Conservation (phyloP, 164 flowering plant genomes). For the Magnolia kwangsiensis region DNA sequence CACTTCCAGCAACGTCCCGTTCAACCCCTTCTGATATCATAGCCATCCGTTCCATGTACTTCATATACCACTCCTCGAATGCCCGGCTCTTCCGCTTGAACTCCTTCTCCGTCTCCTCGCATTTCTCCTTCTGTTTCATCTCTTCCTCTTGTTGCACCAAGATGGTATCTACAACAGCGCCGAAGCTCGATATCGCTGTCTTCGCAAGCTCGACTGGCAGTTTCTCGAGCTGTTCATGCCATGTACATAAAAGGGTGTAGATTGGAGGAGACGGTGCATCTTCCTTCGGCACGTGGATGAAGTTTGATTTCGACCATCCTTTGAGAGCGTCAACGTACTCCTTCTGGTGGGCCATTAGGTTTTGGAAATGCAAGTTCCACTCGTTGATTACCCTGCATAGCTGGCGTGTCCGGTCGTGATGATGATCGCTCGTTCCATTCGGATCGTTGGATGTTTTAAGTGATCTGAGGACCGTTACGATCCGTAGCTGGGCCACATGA, state of each 20-base stretch:
- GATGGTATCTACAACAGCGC: constrained; percentile 61
- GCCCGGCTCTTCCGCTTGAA: constrained; percentile 43
- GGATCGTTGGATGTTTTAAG: constrained; percentile 47
- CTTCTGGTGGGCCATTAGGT: constrained; percentile 57
- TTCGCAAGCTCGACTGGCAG: constrained; percentile 69
- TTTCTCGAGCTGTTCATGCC: constrained; percentile 71
- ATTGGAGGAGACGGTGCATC: constrained; percentile 75
- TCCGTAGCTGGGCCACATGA: constrained; percentile 54
- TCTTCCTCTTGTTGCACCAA: constrained; percentile 61
- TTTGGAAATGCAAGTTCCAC: constrained; percentile 64
- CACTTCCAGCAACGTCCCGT: constrained; percentile 44
- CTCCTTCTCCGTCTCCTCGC: constrained; percentile 68
- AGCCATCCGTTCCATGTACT: constrained; percentile 36
- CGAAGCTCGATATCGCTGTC: constrained; percentile 57
- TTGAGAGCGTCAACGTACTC: constrained; percentile 58
- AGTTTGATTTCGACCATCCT: constrained; percentile 70
- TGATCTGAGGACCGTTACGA: constrained; percentile 46
- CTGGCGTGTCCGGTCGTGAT: constrained; percentile 60
- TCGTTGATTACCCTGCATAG: constrained; percentile 44
- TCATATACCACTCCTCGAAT: constrained; percentile 67
- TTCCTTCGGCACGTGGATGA: constrained; percentile 65
- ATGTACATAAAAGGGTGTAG: constrained; percentile 50
- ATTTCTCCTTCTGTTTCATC: constrained; percentile 64
- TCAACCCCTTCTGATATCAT: constrained; percentile 43
- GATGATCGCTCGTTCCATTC: constrained; percentile 64